Base-by-base conservation (phyloP, 768 basidiomycete genomes). In the Dioszegia aurantiaca region DNA sequence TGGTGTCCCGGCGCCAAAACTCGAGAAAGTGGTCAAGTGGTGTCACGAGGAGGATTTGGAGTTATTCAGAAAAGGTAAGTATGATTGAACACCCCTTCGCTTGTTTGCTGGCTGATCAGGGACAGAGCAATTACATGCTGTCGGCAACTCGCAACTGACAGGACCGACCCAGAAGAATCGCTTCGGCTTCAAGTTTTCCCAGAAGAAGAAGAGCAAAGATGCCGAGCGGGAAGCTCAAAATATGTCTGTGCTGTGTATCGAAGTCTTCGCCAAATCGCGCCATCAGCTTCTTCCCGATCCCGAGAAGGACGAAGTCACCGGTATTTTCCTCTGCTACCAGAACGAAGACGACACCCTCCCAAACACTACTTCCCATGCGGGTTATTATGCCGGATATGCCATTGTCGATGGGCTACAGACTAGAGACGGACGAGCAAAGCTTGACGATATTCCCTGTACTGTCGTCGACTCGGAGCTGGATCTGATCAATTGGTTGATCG, bases 221-320 rank as follows among this genome's bases (percentile, higher is more conserved):
- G 75, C 73, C 27, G 78, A 77, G 37, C 82, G 90, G 24, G 85
- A 84, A 70, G 83, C 80, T 55, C 84, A 87, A 62, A 80, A 82
- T 62, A 89, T 97, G 87, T 83, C 86, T 0, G 78, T 90, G 8
- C 75, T 97, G 37, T 85, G 88, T 1, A 71, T 97, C 41, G 95
- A 99, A 74, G 77, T 92, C 1, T 90, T 93, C 65, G 89, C 82
- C 16, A 83, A 83, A 14, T 86, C 88, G 1, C 78, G 80, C 24
- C 83, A 77, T 21, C 79, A 81, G 14, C 80, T 82, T 30, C 78
- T 85, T 11, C 87, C 91, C 0, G 81, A 89, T 74, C 82, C 88
- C 0, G 82, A 83, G 55, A 75, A 80, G 8, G 86, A 92, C 65
- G 80, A 81, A 56, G 82, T 97, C 27, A 75, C 78, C 10, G 86